These are phyloP conservation scores for Leptographium galeiforme DNA, from an alignment of 2,329 filamentous ascomycete species.

Conservation along the genomic window DNA sequence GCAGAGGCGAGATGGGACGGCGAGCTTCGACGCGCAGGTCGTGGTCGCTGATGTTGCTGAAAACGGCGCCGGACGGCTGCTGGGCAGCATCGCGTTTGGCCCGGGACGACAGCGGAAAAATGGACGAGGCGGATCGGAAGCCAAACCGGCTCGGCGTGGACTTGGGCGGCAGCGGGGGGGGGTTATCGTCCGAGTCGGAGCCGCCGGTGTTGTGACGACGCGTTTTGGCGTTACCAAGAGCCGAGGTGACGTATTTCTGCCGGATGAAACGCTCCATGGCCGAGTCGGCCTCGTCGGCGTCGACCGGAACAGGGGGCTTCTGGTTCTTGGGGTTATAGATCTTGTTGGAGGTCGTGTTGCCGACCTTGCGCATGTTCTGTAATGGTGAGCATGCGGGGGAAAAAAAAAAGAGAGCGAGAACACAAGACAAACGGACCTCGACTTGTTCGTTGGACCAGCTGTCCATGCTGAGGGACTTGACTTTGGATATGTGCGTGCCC, in stretches of 20 bases:
- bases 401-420: background rate
- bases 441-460: conserved; percentile 94
- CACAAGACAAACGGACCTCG: conserved; percentile 48
- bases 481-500: conserved; percentile 94
- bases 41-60: conserved; percentile 1
- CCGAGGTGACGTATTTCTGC: conserved; percentile 71
- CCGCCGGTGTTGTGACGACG: conserved; percentile 28
- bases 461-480: conserved; percentile 98
- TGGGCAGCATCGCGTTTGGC: conserved; percentile 38
- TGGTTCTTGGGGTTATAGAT: conserved; percentile 78
- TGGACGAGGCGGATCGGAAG: conserved; percentile 49
- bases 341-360: conserved; percentile 76
- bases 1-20: conserved; percentile 20
- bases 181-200: conserved; percentile 42
- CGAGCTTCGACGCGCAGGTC: conserved; percentile 14
- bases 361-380: conserved; percentile 87
- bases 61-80: conserved; percentile 11
- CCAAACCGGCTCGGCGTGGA: conserved; percentile 50
- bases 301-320: conserved; percentile 72
- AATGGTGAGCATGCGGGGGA: too few relatives aligned
- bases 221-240: conserved; percentile 10
- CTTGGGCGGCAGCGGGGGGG: conserved; percentile 49
- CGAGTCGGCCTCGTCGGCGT: conserved; percentile 82
- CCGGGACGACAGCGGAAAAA: conserved; percentile 49
- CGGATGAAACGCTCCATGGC: conserved; percentile 93